Conservation (phyloP, 306 rosid genomes). For the cucumber (Cucumis sativus) region Cucumber_9930_V3 NC_026657.2:36048501-36049000, state of each 20-base stretch:
- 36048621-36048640: constrained; percentile 20
- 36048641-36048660: constrained; percentile 25
- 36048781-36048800: too few relatives aligned
- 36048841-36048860: too few relatives aligned
- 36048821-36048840: too few relatives aligned
- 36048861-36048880: too few relatives aligned
- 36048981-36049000: too few relatives aligned
- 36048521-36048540: constrained; percentile 18
- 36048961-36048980: too few relatives aligned
- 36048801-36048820: too few relatives aligned
- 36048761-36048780: neutral
- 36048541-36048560: constrained; percentile 20
- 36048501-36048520: neutral
- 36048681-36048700: constrained; percentile 28
- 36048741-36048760: neutral
- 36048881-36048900: too few relatives aligned
- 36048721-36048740: neutral
- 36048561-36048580: constrained; percentile 25
- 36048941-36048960: too few relatives aligned
- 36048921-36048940: too few relatives aligned
- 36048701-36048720: constrained; percentile 15
- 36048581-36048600: constrained; percentile 23
- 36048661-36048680: constrained; percentile 37
- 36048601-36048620: neutral
- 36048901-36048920: too few relatives aligned